Conservation (phyloP, 164 flowering plant genomes). For the Umbellularia californica region DNA sequence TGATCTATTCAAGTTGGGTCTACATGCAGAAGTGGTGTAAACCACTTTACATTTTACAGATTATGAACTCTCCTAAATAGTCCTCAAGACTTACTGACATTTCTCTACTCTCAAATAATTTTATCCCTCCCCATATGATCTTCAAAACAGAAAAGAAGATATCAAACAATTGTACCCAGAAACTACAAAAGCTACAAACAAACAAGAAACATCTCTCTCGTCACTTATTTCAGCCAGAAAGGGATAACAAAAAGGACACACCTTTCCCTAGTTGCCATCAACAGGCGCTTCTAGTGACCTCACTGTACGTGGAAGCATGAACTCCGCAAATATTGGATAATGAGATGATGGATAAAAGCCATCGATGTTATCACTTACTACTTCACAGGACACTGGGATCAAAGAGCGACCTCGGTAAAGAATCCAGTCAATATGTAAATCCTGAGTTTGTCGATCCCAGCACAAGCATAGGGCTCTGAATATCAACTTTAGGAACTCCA, state of each 20-base stretch:
- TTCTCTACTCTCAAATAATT: too few relatives aligned
- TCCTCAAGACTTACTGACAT: too few relatives aligned
- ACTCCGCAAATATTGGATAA: conserved; percentile 80
- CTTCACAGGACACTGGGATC: conserved; percentile 72
- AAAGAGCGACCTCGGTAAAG: conserved; percentile 85
- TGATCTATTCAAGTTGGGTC: too few relatives aligned
- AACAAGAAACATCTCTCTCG: not conserved
- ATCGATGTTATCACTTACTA: conserved; percentile 78
- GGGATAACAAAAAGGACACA: not conserved
- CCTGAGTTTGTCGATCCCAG: conserved; percentile 99
- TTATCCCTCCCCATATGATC: too few relatives aligned
- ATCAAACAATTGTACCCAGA: not conserved
- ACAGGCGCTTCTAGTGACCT: conserved; percentile 56
- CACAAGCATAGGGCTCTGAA: conserved; percentile 93
- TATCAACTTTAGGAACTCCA: conserved; percentile 76
- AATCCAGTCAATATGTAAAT: conserved; percentile 88
- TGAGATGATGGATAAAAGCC: conserved; percentile 91
- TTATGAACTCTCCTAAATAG: too few relatives aligned
- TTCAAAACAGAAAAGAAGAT: too few relatives aligned
- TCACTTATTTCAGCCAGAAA: not conserved
- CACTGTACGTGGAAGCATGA: conserved; percentile 86
- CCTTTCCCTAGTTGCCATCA: conserved; percentile 1
- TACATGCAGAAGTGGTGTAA: too few relatives aligned
- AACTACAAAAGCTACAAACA: not conserved
- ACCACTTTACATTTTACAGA: too few relatives aligned